phyloP scores from a whole-genome alignment of 2,329 filamentous ascomycete genomes.

The Aspergillus sp. region DNA sequence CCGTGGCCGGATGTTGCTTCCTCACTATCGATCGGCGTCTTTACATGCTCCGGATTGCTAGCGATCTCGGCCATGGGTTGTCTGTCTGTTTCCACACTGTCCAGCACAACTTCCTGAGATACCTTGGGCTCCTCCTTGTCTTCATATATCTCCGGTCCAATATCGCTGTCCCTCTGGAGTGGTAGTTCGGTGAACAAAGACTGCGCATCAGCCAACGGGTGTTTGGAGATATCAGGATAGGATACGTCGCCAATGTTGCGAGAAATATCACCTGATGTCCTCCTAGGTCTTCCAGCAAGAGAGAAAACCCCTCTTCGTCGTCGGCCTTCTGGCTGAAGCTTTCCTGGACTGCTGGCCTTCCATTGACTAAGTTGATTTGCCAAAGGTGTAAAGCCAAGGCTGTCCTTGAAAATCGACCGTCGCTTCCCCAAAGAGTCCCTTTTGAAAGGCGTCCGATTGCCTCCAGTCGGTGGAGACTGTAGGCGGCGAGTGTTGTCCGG shows the following conservation, averaged over 20 bases:
- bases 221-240: constrained; percentile 14
- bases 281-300: constrained; percentile 17
- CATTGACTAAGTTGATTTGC: constrained; percentile 54
- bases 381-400: constrained; percentile 55
- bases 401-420: constrained; percentile 13
- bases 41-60: constrained; percentile 4
- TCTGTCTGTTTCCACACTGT: constrained; percentile 1
- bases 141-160: constrained; percentile 13
- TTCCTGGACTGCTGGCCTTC: constrained; percentile 51
- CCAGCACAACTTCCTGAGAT: constrained; percentile 1
- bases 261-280: constrained; percentile 6
- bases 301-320: constrained; percentile 29
- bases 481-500: no score
- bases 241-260: constrained; percentile 9
- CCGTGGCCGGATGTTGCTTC: constrained; percentile 62
- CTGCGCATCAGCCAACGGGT: constrained; percentile 11
- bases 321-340: constrained; percentile 16
- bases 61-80: constrained; percentile 10
- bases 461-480: not conserved
- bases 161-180: constrained; percentile 6
- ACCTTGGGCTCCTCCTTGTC: constrained; percentile 8
- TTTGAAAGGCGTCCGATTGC: not conserved
- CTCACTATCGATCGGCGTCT: constrained; percentile 8
- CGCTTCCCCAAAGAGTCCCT: not conserved
- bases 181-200: constrained; percentile 9